phyloP scores from a whole-genome alignment of 108 stramenopile species.

The Stephanodiscus minutulus region DNA sequence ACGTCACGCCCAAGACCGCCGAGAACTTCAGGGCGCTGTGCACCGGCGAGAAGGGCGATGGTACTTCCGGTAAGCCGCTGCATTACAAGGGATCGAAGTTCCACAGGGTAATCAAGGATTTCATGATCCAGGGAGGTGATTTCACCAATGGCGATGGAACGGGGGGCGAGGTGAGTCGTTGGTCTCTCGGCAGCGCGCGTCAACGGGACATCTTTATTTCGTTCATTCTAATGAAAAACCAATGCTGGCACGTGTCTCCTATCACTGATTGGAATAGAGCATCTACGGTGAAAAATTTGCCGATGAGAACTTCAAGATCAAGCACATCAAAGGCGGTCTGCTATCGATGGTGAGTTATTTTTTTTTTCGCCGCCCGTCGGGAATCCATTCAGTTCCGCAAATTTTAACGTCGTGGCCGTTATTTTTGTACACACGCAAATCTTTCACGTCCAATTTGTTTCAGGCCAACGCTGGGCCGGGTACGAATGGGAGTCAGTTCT shows the following conservation, averaged over 20 bases:
- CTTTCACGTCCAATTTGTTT: background rate
- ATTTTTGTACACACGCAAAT: background rate
- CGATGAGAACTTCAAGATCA: slow-evolving; percentile 90
- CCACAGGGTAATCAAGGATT: slow-evolving; percentile 94
- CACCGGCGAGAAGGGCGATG: slow-evolving; percentile 92
- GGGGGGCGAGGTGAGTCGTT: slow-evolving; percentile 63
- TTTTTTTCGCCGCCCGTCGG: background rate
- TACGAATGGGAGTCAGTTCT: slow-evolving; percentile 78
- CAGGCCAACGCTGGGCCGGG: slow-evolving; percentile 42
- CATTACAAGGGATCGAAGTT: slow-evolving; percentile 92
- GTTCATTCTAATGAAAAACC: background rate
- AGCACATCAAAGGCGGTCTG: slow-evolving; percentile 81
- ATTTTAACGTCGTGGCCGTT: background rate
- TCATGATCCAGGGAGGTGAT: slow-evolving; percentile 95
- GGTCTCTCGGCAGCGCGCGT: background rate
- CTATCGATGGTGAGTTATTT: slow-evolving; percentile 74
- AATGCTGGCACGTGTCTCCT: background rate
- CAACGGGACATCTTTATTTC: background rate
- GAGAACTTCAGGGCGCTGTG: slow-evolving; percentile 96
- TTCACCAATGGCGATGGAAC: slow-evolving; percentile 94
- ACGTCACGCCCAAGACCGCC: slow-evolving; percentile 94
- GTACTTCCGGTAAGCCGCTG: slow-evolving; percentile 72
- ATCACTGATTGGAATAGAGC: slow-evolving; percentile 2
- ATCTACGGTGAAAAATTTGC: slow-evolving; percentile 94
- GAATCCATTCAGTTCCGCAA: background rate